Evolutionary conservation across 2,329 filamentous ascomycete genomes (phyloP), one percentile per base, ranked within the genome.

Genomic region (Orbilia oligospora): DNA sequence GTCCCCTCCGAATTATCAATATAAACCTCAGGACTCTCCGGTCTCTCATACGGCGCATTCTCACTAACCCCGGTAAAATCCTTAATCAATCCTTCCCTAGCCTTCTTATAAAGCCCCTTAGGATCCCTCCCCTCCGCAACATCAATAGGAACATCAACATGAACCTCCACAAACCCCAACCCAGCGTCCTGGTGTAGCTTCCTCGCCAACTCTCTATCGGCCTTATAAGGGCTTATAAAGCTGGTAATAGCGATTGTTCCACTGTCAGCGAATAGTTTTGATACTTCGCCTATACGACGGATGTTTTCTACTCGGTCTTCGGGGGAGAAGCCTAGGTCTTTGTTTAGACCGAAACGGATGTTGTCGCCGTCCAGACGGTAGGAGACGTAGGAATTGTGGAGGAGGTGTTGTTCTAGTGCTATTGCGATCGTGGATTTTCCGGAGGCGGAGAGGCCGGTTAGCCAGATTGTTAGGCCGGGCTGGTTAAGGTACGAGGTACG

Each of bases 21-120:
- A 81, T 92, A 91, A 81, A 99, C 92, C 87, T 99, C 96, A 0
- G 96, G 89, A 75, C 90, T 90, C 84, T 91, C 87, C 4, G 96
- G 96, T 79, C 90, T 93, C 89, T 99, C 96, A 84, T 99, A 99
- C 0, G 96, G 96, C 33, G 95, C 94, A 70, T 51, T 56, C 4
- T 71, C 79, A 81, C 91, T 94, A 83, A 98, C 93, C 71, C 96
- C 96, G 0, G 96, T 99, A 84, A 99, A 99, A 82, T 98, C 93
- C 86, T 97, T 96, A 86, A 98, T 98, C 85, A 97, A 90, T 53
- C 96, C 96, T 65, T 92, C 91, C 53, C 95, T 88, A 12, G 96
- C 96, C 89, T 97, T 97, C 89, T 97, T 97, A 87, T 99, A 99
- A 78, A 98, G 87, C 4, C 95, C 96, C 90, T 99, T 99, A 61